Evolutionary conservation across 805 yeast genomes (phyloP), one percentile per base, ranked within the genome.

Genomic region (Candida quercuum): DNA sequence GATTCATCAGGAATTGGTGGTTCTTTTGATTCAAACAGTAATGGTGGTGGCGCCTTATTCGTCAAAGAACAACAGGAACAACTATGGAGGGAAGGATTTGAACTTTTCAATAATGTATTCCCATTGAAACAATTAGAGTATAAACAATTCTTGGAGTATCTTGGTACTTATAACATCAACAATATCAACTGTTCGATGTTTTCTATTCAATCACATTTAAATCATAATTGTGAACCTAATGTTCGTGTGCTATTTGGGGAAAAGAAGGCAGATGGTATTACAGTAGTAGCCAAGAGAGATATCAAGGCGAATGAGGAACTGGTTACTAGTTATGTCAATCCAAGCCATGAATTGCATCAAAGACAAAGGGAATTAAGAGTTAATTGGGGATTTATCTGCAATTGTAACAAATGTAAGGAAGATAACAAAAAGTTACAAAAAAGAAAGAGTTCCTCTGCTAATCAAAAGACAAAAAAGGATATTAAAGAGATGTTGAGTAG

Each of bases 351-450:
- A 3, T 73, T 79, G 8, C 74, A 69, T 32, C 76, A 79, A 40
- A 71, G 95, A 45, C 78, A 76, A 49, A 57, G 82, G 45, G 78
- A 74, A 45, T 62, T 86, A 34, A 61, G 89, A 41, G 76, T 78
- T 11, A 80, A 81, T 48, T 86, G 87, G 86, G 95, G 95, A 4
- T 86, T 86, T 56, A 52, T 71, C 15, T 86, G 95, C 58, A 58
- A 56, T 19, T 86, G 95, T 56, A 49, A 59, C 11, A 72, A 81
- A 45, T 86, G 95, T 58, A 71, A 72, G 48, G 63, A 62, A 7
- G 89, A 83, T 44, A 53, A 67, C 25, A 63, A 64, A 36, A 43
- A 33, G 1, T 64, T 67, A 33, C 71, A 72, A 28, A 55, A 72
- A 46, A 66, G 77, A 38, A 69, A 72, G 43, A 71, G 77, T 2